A percentile compares a stretch with the other conserved stretches of the same genome.
These are phyloP conservation scores for Emericellopsis terricola DNA, from an alignment of 495 filamentous ascomycete genomes.

Conservation along the genomic window DNA sequence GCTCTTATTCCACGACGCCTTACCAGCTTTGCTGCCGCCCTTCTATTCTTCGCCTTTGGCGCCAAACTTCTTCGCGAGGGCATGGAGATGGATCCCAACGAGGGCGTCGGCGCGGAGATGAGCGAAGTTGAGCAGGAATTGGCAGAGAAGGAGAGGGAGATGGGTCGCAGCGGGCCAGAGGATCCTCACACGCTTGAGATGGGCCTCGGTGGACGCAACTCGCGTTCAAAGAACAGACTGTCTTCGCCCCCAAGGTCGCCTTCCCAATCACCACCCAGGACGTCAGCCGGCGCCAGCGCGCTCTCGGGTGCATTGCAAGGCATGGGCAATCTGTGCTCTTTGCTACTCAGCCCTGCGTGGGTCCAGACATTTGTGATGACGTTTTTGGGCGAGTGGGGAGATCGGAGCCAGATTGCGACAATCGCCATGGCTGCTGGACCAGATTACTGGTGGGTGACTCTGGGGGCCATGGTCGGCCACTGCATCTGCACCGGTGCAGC, in stretches of 20 bases:
- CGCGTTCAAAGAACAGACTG: slow-evolving; percentile 40
- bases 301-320: slow-evolving; percentile 29
- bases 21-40: slow-evolving; percentile 71
- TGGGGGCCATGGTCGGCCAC: slow-evolving; percentile 77
- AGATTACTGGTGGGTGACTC: slow-evolving; percentile 97
- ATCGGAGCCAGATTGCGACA: slow-evolving; percentile 93
- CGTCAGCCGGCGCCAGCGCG: slow-evolving; percentile 20
- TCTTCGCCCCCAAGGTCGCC: slow-evolving; percentile 42
- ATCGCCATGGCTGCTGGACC: slow-evolving; percentile 98
- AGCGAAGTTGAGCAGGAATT: slow-evolving; percentile 90
- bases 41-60: slow-evolving; percentile 79
- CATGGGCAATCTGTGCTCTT: slow-evolving; percentile 68
- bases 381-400: slow-evolving; percentile 95
- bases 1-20: slow-evolving; percentile 75
- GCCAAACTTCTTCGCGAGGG: slow-evolving; percentile 74
- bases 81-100: slow-evolving; percentile 66
- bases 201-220: slow-evolving; percentile 29
- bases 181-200: slow-evolving; percentile 49
- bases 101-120: slow-evolving; percentile 90
- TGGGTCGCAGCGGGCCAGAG: slow-evolving; percentile 29
- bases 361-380: slow-evolving; percentile 99
- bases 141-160: slow-evolving; percentile 73
- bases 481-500: slow-evolving; percentile 78
- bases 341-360: slow-evolving; percentile 88
- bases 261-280: slow-evolving; percentile 25